Conservation (phyloP, 164 flowering plant species). For the Sedum album region DNA sequence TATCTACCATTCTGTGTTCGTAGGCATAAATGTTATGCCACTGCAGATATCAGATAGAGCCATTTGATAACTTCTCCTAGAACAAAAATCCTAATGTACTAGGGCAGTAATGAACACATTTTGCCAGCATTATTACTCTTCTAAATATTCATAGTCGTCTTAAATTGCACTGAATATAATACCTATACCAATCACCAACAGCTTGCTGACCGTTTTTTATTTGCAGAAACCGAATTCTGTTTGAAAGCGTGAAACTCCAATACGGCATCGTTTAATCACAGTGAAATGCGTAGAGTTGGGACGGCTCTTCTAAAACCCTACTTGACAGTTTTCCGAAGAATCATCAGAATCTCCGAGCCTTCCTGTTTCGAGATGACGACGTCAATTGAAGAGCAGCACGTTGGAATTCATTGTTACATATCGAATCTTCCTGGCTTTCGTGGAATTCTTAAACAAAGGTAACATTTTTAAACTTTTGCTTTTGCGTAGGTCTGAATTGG, state of each 20-base stretch:
- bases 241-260: not conserved
- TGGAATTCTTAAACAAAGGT: constrained; percentile 90
- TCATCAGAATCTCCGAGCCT: constrained; percentile 12
- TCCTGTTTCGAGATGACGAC: constrained; percentile 20
- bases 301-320: constrained; percentile 24
- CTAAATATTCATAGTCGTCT: too few species aligned
- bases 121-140: too few species aligned
- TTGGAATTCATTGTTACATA: constrained; percentile 70
- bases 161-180: too few species aligned
- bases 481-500: not conserved
- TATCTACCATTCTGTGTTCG: too few species aligned
- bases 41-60: too few species aligned
- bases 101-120: too few species aligned
- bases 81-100: too few species aligned
- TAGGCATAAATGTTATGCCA: too few species aligned
- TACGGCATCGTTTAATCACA: not conserved
- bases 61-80: too few species aligned
- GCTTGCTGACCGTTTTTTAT: too few species aligned
- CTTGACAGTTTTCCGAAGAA: constrained; percentile 10
- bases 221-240: too few species aligned
- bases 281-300: not conserved
- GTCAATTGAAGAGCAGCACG: constrained; percentile 56
- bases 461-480: not conserved
- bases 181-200: too few species aligned
- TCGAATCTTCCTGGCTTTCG: constrained; percentile 79